A percentile compares a stretch with the other conserved stretches of the same genome.
Evolutionary conservation across 208 protist genomes (phyloP).

Genomic region (Wallacemonas collosoma): DNA sequence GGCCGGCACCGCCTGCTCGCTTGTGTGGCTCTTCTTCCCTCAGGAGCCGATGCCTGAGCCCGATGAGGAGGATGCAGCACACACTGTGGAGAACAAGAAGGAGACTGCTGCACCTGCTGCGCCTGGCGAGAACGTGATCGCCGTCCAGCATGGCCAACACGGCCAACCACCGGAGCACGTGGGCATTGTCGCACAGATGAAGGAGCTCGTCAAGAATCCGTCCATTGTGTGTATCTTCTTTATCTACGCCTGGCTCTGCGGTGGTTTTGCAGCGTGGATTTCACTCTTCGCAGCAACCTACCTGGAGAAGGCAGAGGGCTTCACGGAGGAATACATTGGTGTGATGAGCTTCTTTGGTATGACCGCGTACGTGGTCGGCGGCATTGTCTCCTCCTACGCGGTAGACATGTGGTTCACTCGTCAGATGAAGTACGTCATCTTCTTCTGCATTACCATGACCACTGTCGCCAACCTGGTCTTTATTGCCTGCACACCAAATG

Average conservation of each 20-base stretch:
- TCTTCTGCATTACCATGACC: conserved; percentile 84
- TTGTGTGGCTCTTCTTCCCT: conserved; percentile 69
- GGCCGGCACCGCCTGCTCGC: conserved; percentile 39
- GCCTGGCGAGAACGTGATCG: conserved; percentile 16
- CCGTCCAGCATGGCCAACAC: conserved; percentile 13
- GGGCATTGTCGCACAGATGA: conserved; percentile 54
- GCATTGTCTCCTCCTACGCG: conserved; percentile 74
- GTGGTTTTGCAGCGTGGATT: conserved; percentile 84
- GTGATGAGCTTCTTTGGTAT: conserved; percentile 86
- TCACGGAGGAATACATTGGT: conserved; percentile 55
- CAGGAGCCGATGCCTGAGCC: conserved; percentile 31
- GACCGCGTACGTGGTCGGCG: conserved; percentile 73
- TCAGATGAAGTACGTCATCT: conserved; percentile 91
- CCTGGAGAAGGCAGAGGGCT: conserved; percentile 42
- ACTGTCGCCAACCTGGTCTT: conserved; percentile 80
- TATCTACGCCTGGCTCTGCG: conserved; percentile 85
- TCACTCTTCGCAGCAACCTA: conserved; percentile 85
- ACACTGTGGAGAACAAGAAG: conserved; percentile 14
- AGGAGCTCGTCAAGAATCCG: conserved; percentile 47
- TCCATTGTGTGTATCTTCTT: conserved; percentile 79
- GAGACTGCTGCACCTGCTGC: conserved; percentile 2
- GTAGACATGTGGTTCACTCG: conserved; percentile 82
- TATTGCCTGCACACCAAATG: conserved; percentile 76
- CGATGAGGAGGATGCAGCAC: conserved; percentile 14
- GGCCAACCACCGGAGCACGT: conserved; percentile 38